These are phyloP conservation scores for Geosmithia putterillii DNA, from an alignment of 2,329 filamentous ascomycete genomes.

Conservation along the genomic window DNA sequence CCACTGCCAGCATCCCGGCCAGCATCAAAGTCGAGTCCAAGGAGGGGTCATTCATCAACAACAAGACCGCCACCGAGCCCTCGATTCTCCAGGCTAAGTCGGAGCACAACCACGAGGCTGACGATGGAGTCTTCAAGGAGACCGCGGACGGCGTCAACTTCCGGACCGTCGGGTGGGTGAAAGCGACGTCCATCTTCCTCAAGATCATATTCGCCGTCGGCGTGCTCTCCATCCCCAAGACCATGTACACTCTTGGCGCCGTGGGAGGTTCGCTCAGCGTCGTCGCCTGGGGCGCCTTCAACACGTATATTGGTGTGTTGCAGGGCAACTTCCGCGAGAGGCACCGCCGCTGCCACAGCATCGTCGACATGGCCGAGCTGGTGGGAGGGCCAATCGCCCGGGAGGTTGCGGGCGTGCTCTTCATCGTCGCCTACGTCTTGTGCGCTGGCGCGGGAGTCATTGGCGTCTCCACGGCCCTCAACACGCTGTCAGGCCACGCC, in stretches of 20 bases:
- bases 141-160: too few species aligned
- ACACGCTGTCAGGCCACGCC: conserved; percentile 24
- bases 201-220: conserved; percentile 5
- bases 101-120: too few species aligned
- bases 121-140: too few species aligned
- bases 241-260: neutral
- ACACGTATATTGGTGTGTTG: neutral
- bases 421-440: conserved; percentile 2
- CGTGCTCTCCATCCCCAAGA: neutral
- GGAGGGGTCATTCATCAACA: too few species aligned
- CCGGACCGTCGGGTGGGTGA: neutral
- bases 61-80: too few species aligned
- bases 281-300: neutral
- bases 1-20: too few species aligned
- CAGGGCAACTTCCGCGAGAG: neutral
- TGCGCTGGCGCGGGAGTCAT: conserved; percentile 24
- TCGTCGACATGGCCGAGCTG: neutral
- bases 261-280: neutral
- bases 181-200: neutral
- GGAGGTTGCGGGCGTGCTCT: neutral
- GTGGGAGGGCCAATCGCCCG: neutral
- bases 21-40: too few species aligned
- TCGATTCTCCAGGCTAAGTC: too few species aligned
- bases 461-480: conserved; percentile 24
- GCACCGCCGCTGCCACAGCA: neutral